Base-by-base conservation (phyloP, 2,329 filamentous ascomycete genomes). In the Clonostachys sp. region DNA sequence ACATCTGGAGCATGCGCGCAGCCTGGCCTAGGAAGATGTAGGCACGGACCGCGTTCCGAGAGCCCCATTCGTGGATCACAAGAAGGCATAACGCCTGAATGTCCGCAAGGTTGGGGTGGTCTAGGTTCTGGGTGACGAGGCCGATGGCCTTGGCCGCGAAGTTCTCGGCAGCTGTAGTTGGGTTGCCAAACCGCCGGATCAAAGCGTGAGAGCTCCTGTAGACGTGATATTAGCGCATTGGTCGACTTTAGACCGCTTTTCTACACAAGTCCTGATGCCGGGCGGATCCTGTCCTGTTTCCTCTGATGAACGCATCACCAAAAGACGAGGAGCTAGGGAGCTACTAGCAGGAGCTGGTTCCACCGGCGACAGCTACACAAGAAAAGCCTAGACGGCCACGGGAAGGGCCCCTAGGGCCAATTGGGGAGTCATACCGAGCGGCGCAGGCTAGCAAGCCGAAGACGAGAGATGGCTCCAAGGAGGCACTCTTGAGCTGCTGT, bases 1-100 rank as follows among this genome's bases (percentile, higher is more conserved):
- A 81, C 80, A 83, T 83, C 64, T 83, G 80, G 34, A 80, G 72
- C 78, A 83, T 82, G 50, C 80, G 77, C n/a, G 78, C 74, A 34
- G 80, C 80, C 58, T 83, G 79, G 52, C 80, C 80, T 20, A 83
- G 70, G 58, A 82, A 82, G 60, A 81, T 76, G 68, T 83, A 83
- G 51, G 80, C 80, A 16, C 80, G 77, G 33, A 83, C 77, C 36
- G 80, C 80, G 60, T 81, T 82, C 40, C 80, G 67, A 48, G 75
- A 77, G 43, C 80, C 80, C 80, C 80, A 83, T 63, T 83, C 80
- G 54, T 83, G 80, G 45, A 83, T 79, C 53, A 81, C 77, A 53
- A 83, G 64, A 47, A 83, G 69, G 62, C 80, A 82, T 33, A 83
- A 67, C 44, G 79, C 75, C 65, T 83, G 80, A 49, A 83, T 81